These are phyloP conservation scores for Rhipidocladum racemiflorum DNA, from an alignment of 176 grass and related monocot genomes.

Conservation along the genomic window DNA sequence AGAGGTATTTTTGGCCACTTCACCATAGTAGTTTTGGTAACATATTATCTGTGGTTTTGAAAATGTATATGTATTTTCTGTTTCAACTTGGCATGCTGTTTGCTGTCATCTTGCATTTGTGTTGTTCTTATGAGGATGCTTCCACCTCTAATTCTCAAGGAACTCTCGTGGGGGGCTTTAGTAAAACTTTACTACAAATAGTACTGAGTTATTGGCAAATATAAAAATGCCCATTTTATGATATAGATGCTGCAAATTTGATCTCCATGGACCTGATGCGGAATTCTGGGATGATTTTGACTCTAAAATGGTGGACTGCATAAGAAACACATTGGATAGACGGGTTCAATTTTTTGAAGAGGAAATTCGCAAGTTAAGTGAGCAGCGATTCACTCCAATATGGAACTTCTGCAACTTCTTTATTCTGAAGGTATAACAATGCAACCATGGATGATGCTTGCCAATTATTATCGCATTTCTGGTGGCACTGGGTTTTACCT, in stretches of 20 bases:
- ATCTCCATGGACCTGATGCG: slow-evolving; percentile 74
- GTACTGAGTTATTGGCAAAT: background rate
- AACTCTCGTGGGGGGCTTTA: background rate
- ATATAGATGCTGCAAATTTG: slow-evolving; percentile 94
- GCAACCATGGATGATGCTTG: background rate
- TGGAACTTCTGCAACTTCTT: slow-evolving; percentile 99
- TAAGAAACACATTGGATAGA: slow-evolving; percentile 91
- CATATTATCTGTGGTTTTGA: background rate
- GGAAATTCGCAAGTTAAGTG: slow-evolving; percentile 88
- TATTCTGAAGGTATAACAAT: slow-evolving; percentile 79
- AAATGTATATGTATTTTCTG: slow-evolving; percentile 13
- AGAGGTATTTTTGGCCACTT: slow-evolving; percentile 54
- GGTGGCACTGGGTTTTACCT: slow-evolving; percentile 3
- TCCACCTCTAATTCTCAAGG: slow-evolving; percentile 12
- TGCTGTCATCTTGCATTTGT: background rate
- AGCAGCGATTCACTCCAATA: slow-evolving; percentile 81
- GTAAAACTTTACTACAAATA: slow-evolving; percentile 15
- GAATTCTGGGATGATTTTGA: slow-evolving; percentile 97
- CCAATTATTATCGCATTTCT: slow-evolving; percentile 30
- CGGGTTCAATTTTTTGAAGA: slow-evolving; percentile 95
- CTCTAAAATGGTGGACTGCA: slow-evolving; percentile 87
- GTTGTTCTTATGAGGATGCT: slow-evolving; percentile 15
- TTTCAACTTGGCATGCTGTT: slow-evolving; percentile 9
- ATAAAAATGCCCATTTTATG: slow-evolving; percentile 22
- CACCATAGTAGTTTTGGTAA: slow-evolving; percentile 5